These are phyloP conservation scores for Ceratobasidium sp. DNA, from an alignment of 1,284 basidiomycete genomes.

Conservation along the genomic window DNA sequence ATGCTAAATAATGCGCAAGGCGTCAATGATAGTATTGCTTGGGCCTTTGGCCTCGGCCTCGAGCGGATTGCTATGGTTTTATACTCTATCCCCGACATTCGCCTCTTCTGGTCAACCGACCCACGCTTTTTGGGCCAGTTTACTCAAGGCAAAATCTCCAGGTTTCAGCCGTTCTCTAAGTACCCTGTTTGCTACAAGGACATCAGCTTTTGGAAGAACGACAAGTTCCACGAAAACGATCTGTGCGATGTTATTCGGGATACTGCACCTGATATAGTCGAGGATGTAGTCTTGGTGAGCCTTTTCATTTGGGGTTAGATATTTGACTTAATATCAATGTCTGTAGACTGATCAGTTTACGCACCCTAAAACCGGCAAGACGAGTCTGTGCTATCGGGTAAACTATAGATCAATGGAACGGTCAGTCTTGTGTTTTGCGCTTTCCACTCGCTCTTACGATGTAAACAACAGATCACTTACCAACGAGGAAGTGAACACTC, in stretches of 20 bases:
- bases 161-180: slow-evolving; percentile 90
- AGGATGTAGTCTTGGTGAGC: slow-evolving; percentile 87
- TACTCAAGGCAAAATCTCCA: slow-evolving; percentile 76
- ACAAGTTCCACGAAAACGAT: slow-evolving; percentile 90
- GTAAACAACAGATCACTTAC: slow-evolving; percentile 77
- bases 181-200: slow-evolving; percentile 93
- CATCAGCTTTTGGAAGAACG: slow-evolving; percentile 86
- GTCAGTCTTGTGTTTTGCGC: slow-evolving; percentile 57
- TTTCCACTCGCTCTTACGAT: background rate
- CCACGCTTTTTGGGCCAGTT: slow-evolving; percentile 92
- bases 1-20: slow-evolving; percentile 62
- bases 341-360: slow-evolving; percentile 91
- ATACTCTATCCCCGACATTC: slow-evolving; percentile 97
- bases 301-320: slow-evolving; percentile 6
- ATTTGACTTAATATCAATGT: background rate
- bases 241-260: slow-evolving; percentile 96
- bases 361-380: slow-evolving; percentile 88
- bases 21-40: slow-evolving; percentile 87
- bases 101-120: slow-evolving; percentile 98
- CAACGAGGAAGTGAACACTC: slow-evolving; percentile 88
- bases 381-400: slow-evolving; percentile 90
- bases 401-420: slow-evolving; percentile 98
- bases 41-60: slow-evolving; percentile 98
- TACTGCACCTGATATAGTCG: slow-evolving; percentile 90
- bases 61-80: slow-evolving; percentile 99